Percentiles rank a stretch among this genome's conserved stretches.
Evolutionary conservation across 78 protist genomes (phyloP).

Genomic region (Cavenderia fasciculata): DNA sequence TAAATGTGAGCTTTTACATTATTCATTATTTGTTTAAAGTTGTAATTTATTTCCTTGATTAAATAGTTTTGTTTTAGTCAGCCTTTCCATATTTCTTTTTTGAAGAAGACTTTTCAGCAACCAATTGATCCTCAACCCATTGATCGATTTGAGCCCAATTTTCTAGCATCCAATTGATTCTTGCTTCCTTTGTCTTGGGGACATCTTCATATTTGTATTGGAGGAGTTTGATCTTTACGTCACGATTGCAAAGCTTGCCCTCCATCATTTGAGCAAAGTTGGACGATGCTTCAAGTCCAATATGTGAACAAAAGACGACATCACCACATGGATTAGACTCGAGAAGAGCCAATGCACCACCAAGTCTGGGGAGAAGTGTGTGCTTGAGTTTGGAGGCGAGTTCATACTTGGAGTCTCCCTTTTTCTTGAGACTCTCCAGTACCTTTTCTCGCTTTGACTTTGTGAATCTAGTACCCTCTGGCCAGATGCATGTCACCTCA

Average conservation of each 20-base stretch:
- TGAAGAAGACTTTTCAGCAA: not conserved
- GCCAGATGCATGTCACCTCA: slow-evolving; percentile 75
- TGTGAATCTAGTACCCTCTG: slow-evolving; percentile 74
- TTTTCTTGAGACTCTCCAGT: slow-evolving; percentile 69
- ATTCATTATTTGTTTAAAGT: too few relatives aligned
- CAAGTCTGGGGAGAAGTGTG: slow-evolving; percentile 68
- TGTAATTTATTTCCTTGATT: too few relatives aligned
- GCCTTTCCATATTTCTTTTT: slow-evolving; percentile 28
- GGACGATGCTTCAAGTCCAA: slow-evolving; percentile 70
- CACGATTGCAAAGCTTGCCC: slow-evolving; percentile 61
- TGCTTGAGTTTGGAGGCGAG: slow-evolving; percentile 59
- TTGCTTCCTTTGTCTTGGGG: slow-evolving; percentile 57
- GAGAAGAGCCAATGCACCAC: slow-evolving; percentile 55
- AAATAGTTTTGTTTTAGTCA: too few relatives aligned
- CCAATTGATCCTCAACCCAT: slow-evolving; percentile 34
- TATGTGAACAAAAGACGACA: slow-evolving; percentile 65
- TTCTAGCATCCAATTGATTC: slow-evolving; percentile 37
- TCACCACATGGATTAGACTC: slow-evolving; percentile 77
- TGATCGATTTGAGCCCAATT: slow-evolving; percentile 51
- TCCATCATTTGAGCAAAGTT: slow-evolving; percentile 63
- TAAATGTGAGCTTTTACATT: too few relatives aligned
- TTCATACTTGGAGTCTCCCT: slow-evolving; percentile 56
- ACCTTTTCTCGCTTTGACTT: slow-evolving; percentile 76
- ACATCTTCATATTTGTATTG: slow-evolving; percentile 56
- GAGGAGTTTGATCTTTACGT: slow-evolving; percentile 44